Evolutionary conservation across 352 stramenopile genomes (phyloP), one percentile per base, ranked within the genome.

Genomic region (Phytopythium helicoides): DNA sequence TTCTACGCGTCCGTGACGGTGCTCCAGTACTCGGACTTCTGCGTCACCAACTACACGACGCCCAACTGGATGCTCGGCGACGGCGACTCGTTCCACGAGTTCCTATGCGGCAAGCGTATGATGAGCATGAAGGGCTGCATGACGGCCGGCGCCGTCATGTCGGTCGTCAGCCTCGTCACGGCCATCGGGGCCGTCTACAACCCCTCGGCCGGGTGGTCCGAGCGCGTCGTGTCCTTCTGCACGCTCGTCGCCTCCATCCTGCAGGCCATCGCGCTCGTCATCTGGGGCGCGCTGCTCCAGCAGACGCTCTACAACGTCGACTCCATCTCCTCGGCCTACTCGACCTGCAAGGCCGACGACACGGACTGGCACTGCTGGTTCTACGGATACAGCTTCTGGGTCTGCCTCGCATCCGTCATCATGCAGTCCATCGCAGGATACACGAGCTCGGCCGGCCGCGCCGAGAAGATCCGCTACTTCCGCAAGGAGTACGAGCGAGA

Each of bases 361-460:
- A 70, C 61, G 31, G 51, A 89, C 34, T 93, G 83, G 83, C 74
- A 73, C 40, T 93, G 83, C 64, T 93, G 83, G 83, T 93, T 93
- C 66, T 93, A 93, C 54, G 83, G 83, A 15, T 90, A 81, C 56
- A 93, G 83, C 58, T 93, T 93, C 47, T 93, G 83, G 83, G 80
- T 88, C 12, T 90, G 81, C 53, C 65, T 93, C n/a, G 81, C 81
- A 4, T 78, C 78, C 10, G 83, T 93, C 16, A 89, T 91, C 59
- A 64, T 89, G 37, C 68, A 92, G 25, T 89, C 81, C 0, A 66
- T 91, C 49, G 84, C 83, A 0, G 82, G 82, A 15, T 93, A 93
- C 56, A 42, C 86, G 40, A 93, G 83, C 39, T 93, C 83, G 7
- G 83, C 83, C 1, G 83, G 83, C 12, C 78, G 83, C 11, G 83